phyloP scores from a whole-genome alignment of 2,329 filamentous ascomycete genomes.

The Aspergillus aculeatinus region DNA sequence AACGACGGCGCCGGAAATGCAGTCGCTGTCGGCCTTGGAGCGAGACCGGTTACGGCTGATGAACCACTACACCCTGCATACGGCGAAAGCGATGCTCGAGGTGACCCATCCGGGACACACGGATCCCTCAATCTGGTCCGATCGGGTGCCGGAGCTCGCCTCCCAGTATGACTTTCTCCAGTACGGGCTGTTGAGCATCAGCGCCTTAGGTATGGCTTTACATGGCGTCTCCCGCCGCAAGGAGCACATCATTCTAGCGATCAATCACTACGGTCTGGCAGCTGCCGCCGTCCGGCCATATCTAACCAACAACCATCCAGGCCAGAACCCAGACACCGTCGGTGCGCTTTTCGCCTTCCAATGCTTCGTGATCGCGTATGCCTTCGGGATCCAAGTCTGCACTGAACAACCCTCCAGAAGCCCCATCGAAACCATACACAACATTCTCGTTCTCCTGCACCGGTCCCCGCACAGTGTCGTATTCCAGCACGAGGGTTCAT shows the following conservation, averaged over 20 bases:
- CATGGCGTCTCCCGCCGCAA: background rate
- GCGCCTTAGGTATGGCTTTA: background rate
- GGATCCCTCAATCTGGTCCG: background rate
- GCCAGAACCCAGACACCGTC: background rate
- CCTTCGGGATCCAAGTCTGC: background rate
- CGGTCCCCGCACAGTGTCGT: background rate
- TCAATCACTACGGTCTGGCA: too few species aligned
- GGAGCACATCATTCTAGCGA: background rate
- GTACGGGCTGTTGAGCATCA: background rate
- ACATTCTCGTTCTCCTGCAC: background rate
- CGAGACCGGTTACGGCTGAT: background rate
- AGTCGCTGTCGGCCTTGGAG: background rate
- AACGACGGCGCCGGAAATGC: background rate
- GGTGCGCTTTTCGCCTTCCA: background rate
- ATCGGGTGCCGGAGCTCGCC: background rate
- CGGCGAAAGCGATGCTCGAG: background rate
- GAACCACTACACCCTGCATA: conserved; percentile 1
- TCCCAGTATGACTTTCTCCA: background rate
- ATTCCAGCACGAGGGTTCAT: background rate
- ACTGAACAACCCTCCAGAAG: background rate
- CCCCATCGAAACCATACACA: background rate
- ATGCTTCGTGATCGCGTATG: background rate
- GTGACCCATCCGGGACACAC: background rate
- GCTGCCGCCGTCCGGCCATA: too few species aligned
- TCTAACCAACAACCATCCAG: too few species aligned